Percentiles rank a stretch among this genome's conserved stretches.
phyloP scores from a whole-genome alignment of 805 yeast genomes.

The Teunomyces funiuensis region DNA sequence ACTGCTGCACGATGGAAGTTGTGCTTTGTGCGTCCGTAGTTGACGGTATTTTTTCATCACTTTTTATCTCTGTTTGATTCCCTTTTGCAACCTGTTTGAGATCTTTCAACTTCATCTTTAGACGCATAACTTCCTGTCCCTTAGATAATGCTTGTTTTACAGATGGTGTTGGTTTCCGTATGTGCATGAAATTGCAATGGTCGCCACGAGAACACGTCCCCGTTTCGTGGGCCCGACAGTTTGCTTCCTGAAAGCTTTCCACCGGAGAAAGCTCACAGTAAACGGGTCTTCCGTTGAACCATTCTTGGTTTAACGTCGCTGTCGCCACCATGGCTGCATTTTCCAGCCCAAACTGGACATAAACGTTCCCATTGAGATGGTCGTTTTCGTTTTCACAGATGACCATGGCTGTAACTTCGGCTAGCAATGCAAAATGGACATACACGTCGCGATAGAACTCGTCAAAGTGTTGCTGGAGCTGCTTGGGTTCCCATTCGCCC shows the following conservation, averaged over 20 bases:
- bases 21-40: constrained; percentile 6
- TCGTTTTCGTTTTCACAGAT: constrained; percentile 83
- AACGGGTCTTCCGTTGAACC: constrained; percentile 81
- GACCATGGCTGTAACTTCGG: constrained; percentile 57
- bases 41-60: not conserved
- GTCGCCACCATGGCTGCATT: constrained; percentile 62
- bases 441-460: constrained; percentile 72
- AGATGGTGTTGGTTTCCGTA: constrained; percentile 51
- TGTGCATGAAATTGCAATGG: constrained; percentile 85
- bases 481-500: constrained; percentile 33
- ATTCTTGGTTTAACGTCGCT: constrained; percentile 65
- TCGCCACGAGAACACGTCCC: constrained; percentile 74
- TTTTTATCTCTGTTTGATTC: not conserved
- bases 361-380: constrained; percentile 85
- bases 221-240: constrained; percentile 70
- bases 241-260: constrained; percentile 63
- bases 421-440: constrained; percentile 52
- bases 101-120: constrained; percentile 17
- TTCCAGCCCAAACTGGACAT: constrained; percentile 57
- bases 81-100: constrained; percentile 2
- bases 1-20: constrained; percentile 16
- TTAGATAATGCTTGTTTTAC: constrained; percentile 41
- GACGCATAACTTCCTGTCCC: constrained; percentile 35
- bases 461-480: constrained; percentile 51
- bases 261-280: constrained; percentile 81